A percentile compares a stretch with the other conserved stretches of the same genome.
Evolutionary conservation across 495 filamentous ascomycete genomes (phyloP).

Genomic region (Parathielavia hyrcaniae): DNA sequence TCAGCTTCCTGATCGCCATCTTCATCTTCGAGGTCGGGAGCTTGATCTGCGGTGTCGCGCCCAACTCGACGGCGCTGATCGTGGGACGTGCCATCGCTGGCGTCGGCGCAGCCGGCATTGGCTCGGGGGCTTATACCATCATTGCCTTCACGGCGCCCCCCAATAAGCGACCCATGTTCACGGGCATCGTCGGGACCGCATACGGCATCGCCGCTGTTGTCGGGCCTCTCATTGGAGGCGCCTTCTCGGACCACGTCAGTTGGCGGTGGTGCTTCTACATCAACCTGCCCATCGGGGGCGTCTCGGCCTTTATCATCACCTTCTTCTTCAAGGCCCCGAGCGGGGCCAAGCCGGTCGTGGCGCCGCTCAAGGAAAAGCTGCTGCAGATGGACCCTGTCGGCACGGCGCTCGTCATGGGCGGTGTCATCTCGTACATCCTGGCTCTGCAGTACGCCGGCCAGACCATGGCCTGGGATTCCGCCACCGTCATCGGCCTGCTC

Average conservation of each 20-base stretch:
- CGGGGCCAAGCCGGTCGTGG: conserved; percentile 19
- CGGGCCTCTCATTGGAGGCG: conserved; percentile 31
- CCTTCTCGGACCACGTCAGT: conserved; percentile 26
- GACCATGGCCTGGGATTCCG: conserved; percentile 55
- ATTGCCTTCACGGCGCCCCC: conserved; percentile 42
- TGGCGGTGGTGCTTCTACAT: conserved; percentile 79
- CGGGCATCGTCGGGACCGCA: conserved; percentile 43
- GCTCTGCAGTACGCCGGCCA: conserved; percentile 79
- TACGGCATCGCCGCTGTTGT: conserved; percentile 44
- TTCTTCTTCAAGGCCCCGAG: conserved; percentile 39
- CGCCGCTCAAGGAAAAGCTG: conserved; percentile 32
- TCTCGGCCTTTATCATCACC: conserved; percentile 52
- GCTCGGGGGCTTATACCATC: conserved; percentile 39
- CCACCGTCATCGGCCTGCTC: conserved; percentile 62
- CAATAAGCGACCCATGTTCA: conserved; percentile 43
- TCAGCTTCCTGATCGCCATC: conserved; percentile 38
- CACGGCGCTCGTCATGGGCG: conserved; percentile 58
- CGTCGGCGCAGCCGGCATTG: conserved; percentile 42
- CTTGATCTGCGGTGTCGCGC: conserved; percentile 51
- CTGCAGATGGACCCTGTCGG: conserved; percentile 61
- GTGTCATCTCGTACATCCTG: conserved; percentile 62
- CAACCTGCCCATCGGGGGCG: conserved; percentile 61
- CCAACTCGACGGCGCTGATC: conserved; percentile 49
- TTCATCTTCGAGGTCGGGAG: conserved; percentile 50
- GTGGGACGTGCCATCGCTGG: conserved; percentile 55